Conservation (phyloP, 371 early-diverging fungal species). For the Apophysomyces elegans region DNA sequence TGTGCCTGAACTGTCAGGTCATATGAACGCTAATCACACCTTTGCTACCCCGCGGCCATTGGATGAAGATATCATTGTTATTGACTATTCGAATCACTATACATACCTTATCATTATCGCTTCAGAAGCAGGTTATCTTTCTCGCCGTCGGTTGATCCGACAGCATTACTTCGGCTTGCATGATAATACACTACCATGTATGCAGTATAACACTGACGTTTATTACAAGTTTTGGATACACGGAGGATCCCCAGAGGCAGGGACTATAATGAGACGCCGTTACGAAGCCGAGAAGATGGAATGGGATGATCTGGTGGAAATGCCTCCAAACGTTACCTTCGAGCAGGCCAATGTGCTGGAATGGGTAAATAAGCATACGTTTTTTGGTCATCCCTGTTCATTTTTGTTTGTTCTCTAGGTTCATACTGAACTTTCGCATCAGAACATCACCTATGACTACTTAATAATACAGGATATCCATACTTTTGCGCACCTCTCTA, state of each 20-base stretch:
- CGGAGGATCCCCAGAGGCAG: conserved; percentile 34
- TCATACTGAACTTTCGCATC: conserved; percentile 24
- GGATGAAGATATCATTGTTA: conserved; percentile 23
- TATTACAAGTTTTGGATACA: conserved; percentile 58
- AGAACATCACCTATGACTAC: conserved; percentile 35
- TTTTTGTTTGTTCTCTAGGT: conserved; percentile 20
- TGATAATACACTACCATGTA: conserved; percentile 55
- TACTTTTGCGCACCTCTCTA: conserved; percentile 34
- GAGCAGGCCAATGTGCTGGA: conserved; percentile 33
- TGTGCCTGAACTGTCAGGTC: background rate
- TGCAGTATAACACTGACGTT: conserved; percentile 40
- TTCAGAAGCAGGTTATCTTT: conserved; percentile 39
- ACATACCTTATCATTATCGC: conserved; percentile 56
- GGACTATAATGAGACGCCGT: conserved; percentile 42
- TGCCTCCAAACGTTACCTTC: conserved; percentile 23
- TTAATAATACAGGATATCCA: conserved; percentile 44
- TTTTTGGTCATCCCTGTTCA: background rate
- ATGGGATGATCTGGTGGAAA: conserved; percentile 46
- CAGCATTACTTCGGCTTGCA: conserved; percentile 54
- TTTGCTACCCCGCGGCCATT: conserved; percentile 16
- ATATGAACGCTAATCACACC: conserved; percentile 14
- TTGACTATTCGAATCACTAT: conserved; percentile 45
- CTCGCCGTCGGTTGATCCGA: conserved; percentile 51
- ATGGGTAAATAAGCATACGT: conserved; percentile 31
- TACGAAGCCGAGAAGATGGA: conserved; percentile 63